Percentiles rank a stretch among this genome's conserved stretches.
Evolutionary conservation across 1,284 basidiomycete genomes (phyloP).

Genomic region (Tetrapyrgos nigripes): DNA sequence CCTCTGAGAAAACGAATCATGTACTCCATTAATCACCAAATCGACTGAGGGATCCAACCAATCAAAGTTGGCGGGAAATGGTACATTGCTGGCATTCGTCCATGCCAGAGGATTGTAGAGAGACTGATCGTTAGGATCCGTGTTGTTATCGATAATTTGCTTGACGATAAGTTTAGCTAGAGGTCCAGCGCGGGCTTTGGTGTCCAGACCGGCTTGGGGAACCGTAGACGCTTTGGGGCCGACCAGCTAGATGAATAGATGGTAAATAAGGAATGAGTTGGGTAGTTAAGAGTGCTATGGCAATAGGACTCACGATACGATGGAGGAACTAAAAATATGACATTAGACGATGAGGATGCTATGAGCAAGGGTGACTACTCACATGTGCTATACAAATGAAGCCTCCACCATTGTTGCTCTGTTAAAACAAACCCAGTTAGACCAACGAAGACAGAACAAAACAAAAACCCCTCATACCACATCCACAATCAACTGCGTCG

Average conservation of each 20-base stretch:
- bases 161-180: constrained; percentile 58
- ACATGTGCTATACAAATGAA: constrained; percentile 68
- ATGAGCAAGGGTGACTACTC: constrained; percentile 23
- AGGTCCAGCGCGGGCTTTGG: constrained; percentile 55
- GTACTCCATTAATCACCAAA: constrained; percentile 51
- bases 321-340: constrained; percentile 58
- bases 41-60: constrained; percentile 53
- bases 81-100: constrained; percentile 54
- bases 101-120: constrained; percentile 60
- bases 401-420: constrained; percentile 69
- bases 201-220: constrained; percentile 64
- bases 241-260: constrained; percentile 45
- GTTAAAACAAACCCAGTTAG: not conserved
- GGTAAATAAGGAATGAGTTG: not conserved
- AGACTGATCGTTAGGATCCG: constrained; percentile 51
- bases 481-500: constrained; percentile 62
- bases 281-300: not conserved
- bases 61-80: constrained; percentile 47
- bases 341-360: not conserved
- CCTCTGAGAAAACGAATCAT: constrained; percentile 57
- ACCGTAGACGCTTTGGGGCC: constrained; percentile 58
- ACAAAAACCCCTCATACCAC: constrained; percentile 45
- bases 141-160: constrained; percentile 42
- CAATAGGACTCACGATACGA: constrained; percentile 52
- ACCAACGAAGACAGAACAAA: constrained; percentile 5